These are phyloP conservation scores for Groenewaldozyma salmanticensis DNA, from an alignment of 805 yeast species.

Conservation along the genomic window DNA sequence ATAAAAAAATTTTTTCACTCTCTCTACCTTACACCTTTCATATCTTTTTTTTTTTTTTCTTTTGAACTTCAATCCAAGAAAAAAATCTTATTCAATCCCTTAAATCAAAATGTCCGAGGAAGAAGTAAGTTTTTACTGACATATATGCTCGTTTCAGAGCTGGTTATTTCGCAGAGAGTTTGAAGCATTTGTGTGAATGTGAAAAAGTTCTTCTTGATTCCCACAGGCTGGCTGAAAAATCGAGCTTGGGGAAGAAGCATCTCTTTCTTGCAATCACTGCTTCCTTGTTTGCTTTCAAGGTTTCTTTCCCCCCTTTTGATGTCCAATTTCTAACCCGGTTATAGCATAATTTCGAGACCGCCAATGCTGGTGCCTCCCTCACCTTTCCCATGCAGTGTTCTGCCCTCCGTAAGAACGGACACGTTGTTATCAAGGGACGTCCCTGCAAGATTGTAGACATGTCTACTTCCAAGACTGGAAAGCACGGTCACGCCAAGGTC, in stretches of 20 bases:
- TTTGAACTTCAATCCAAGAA: background rate
- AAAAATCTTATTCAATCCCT: background rate
- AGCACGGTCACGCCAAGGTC: slow-evolving; percentile 99
- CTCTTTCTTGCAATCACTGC: too few species aligned
- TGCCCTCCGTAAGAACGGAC: slow-evolving; percentile 99
- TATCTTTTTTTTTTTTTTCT: slow-evolving; percentile 1
- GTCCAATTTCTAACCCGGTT: slow-evolving; percentile 9
- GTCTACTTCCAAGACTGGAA: slow-evolving; percentile 99
- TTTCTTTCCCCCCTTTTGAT: too few species aligned
- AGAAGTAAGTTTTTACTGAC: slow-evolving; percentile 4
- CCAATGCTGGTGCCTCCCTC: slow-evolving; percentile 96
- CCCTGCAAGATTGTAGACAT: slow-evolving; percentile 99
- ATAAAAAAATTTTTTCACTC: too few species aligned
- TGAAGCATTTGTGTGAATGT: too few species aligned
- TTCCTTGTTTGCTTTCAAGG: too few species aligned
- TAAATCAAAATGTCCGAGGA: slow-evolving; percentile 4
- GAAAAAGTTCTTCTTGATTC: background rate
- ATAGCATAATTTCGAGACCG: slow-evolving; percentile 93
- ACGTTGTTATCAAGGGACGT: slow-evolving; percentile 97
- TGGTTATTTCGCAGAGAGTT: too few species aligned
- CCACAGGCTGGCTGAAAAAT: background rate
- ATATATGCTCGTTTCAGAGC: background rate
- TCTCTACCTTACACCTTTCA: slow-evolving; percentile 1
- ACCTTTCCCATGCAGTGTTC: slow-evolving; percentile 99
- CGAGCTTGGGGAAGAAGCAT: too few species aligned